Evolutionary conservation across 2,329 filamentous ascomycete genomes (phyloP).

Genomic region (Penicillium capsulatum): DNA sequence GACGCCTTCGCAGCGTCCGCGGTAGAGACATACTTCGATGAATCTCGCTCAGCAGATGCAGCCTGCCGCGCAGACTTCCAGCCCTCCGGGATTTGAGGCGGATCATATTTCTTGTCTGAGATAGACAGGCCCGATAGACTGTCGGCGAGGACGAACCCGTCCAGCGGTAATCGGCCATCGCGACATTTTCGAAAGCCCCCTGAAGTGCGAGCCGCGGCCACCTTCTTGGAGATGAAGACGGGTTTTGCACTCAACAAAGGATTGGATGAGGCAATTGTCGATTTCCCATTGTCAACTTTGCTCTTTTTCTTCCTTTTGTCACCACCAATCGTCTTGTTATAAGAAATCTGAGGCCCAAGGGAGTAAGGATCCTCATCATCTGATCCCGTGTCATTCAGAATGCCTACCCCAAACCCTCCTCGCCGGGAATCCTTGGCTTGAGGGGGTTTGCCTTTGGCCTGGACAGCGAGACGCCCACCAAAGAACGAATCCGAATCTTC

Average conservation of each 20-base stretch:
- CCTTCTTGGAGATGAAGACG: conserved; percentile 69
- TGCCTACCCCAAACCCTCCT: conserved; percentile 77
- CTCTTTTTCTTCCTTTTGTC: conserved; percentile 75
- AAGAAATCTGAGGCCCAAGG: conserved; percentile 83
- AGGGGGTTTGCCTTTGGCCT: conserved; percentile 36
- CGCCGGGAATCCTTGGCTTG: conserved; percentile 54
- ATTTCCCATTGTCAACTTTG: conserved; percentile 37
- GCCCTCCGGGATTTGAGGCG: conserved; percentile 46
- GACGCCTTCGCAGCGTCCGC: conserved; percentile 75
- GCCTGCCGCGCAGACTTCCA: conserved; percentile 64
- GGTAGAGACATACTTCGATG: conserved; percentile 57
- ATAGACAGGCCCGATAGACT: conserved; percentile 48
- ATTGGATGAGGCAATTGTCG: conserved; percentile 54
- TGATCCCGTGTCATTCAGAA: conserved; percentile 88
- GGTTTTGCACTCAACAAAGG: conserved; percentile 63
- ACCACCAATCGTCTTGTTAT: conserved; percentile 74
- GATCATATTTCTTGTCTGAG: conserved; percentile 44
- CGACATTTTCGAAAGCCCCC: conserved; percentile 66
- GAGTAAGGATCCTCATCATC: conserved; percentile 95
- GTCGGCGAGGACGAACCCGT: conserved; percentile 71
- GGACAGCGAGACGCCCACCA: conserved; percentile 29
- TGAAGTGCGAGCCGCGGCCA: conserved; percentile 39
- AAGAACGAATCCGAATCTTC: conserved; percentile 36
- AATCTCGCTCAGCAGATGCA: conserved; percentile 32
- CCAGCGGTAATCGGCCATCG: conserved; percentile 73